Evolutionary conservation across 768 basidiomycete genomes (phyloP).

Genomic region (Leccinum pellstonianum): DNA sequence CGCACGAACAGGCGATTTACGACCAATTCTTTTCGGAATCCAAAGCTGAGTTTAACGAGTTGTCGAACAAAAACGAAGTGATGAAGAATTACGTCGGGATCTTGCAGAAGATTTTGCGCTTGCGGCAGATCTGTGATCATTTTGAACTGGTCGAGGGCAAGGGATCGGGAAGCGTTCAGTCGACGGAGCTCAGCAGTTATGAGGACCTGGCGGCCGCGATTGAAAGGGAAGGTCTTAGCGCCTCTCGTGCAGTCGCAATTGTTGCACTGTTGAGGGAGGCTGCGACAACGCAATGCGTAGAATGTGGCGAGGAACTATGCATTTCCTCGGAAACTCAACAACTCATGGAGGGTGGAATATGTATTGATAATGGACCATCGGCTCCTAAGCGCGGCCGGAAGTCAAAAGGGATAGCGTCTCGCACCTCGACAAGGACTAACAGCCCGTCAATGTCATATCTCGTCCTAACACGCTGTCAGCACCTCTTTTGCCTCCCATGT

Average conservation of each 20-base stretch:
- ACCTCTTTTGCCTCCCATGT: constrained; percentile 86
- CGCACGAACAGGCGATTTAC: constrained; percentile 82
- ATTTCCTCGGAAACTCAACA: constrained; percentile 42
- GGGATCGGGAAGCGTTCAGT: constrained; percentile 44
- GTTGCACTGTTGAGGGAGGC: constrained; percentile 85
- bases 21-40: constrained; percentile 86
- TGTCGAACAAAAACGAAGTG: constrained; percentile 86
- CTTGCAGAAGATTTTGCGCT: constrained; percentile 90
- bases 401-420: constrained; percentile 56
- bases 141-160: constrained; percentile 83
- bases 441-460: constrained; percentile 66
- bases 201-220: constrained; percentile 81
- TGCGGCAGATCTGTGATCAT: constrained; percentile 98
- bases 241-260: constrained; percentile 73
- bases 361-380: constrained; percentile 50
- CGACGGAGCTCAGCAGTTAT: constrained; percentile 55
- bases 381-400: constrained; percentile 52
- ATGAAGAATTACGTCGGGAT: constrained; percentile 99
- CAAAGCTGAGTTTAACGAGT: constrained; percentile 86
- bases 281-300: constrained; percentile 83
- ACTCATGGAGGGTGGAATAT: constrained; percentile 40
- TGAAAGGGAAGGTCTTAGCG: constrained; percentile 72
- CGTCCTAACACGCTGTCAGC: constrained; percentile 89
- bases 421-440: constrained; percentile 70
- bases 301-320: constrained; percentile 80